Base-by-base conservation (phyloP, 768 basidiomycete genomes). In the Guyanaporus albipodus region DNA sequence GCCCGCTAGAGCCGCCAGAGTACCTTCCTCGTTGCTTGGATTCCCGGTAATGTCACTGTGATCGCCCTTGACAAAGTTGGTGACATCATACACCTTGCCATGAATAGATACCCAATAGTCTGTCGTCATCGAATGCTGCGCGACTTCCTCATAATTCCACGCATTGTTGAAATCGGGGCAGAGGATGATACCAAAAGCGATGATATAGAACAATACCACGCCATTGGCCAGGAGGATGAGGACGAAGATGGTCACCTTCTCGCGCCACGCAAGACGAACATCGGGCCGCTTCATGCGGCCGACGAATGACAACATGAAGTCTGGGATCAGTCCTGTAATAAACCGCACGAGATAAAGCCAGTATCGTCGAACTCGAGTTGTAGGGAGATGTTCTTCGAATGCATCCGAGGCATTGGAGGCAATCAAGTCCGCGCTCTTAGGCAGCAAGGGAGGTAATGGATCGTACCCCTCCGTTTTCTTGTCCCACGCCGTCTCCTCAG, bases 281-380 rank as follows among this genome's bases (percentile, higher is more conserved):
- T 85, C 82, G 18, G 81, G 78, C 9, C 82, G 77, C 60, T 83
- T 82, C 83, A 85, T 81, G 15, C 78, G 73, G 6, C 82, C 82
- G 38, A 82, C 29, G 39, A 66, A 62, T 36, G 60, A 60, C 26
- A 84, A 69, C 4, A 72, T 49, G 51, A 82, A 78, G 21, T 67
- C 53, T 0, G 83, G 83, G 14, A 83, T 75, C 67, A 75, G 76
- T 67, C 71, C 78, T 0, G 83, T 84, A 34, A 68, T 53, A 5
- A 69, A 19, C 75, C 77, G 72, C 19, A 82, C 82, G 37, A 78
- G 58, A 24, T 68, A 69, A 6, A 85, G 66, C 83, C 83, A 85
- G 64, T 77, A 75, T 41, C 79, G 68, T 34, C 83, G 72, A 10
- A 76, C 64, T 9, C 73, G 67, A 26, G 74, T 81, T 10, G 78